Evolutionary conservation across 352 stramenopile genomes (phyloP), one percentile per base, ranked within the genome.

Genomic region (Globisporangium cylindrosporum): DNA sequence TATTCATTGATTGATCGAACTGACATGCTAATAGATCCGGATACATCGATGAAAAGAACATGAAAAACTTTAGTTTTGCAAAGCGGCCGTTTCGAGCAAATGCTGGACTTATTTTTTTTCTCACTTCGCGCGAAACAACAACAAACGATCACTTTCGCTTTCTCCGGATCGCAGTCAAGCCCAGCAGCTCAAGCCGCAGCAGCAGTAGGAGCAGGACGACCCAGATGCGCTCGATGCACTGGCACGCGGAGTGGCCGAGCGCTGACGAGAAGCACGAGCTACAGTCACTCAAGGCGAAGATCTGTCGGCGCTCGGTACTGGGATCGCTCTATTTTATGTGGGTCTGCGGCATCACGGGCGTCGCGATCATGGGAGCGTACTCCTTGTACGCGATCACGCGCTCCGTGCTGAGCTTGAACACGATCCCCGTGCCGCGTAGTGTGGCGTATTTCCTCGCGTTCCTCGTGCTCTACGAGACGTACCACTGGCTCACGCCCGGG

Each of bases 391-490:
- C 70, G 61, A 58, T 73, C 32, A 51, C 64, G 12, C 55, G 70
- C 18, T 64, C 76, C 59, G 29, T 71, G 24, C 7, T 75, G 12
- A 54, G n/a, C 56, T 51, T 62, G 46, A 46, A 73, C 64, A 25
- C 65, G 62, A 24, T 61, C 73, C n/a, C 75, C 69, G 25, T 46
- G 55, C 25, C 14, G 15, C 24, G 2, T 34, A 64, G 25, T 1
- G 71, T 81, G 14, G 66, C 74, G 34, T 14, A 75, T 2, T 89
- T 76, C 66, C 8, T 88, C n/a, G n/a, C 58, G 53, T 60, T 36
- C 12, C 76, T 77, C 15, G 56, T 41, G 29, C 34, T 84, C 4
- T 91, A 88, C 34, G 76, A 80, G 64, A 71, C 77, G 15, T 85
- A 82, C 51, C 74, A 84, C 59, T 63, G 55, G 3, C 27, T 79